These are phyloP conservation scores for Exophiala mesophila DNA, from an alignment of 2,329 filamentous ascomycete species.

Conservation along the genomic window DNA sequence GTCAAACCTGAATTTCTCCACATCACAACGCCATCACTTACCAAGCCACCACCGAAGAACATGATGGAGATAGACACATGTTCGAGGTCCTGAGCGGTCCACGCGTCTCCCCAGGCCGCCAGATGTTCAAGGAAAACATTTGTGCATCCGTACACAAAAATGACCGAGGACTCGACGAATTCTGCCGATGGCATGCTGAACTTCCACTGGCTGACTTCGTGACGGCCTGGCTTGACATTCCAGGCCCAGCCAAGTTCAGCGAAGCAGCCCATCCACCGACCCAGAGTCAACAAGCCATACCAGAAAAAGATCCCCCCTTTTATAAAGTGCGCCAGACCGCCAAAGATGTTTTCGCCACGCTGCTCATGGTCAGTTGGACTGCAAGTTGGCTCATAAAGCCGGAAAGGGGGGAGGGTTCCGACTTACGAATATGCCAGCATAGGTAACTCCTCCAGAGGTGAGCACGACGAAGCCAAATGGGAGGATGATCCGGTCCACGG, in stretches of 20 bases:
- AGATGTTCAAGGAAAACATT: slow-evolving; percentile 94
- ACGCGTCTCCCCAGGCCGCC: slow-evolving; percentile 63
- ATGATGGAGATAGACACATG: slow-evolving; percentile 89
- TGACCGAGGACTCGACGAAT: slow-evolving; percentile 83
- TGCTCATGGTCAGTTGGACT: slow-evolving; percentile 12
- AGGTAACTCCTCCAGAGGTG: slow-evolving; percentile 67
- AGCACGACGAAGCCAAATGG: slow-evolving; percentile 71
- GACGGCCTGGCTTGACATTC: slow-evolving; percentile 69
- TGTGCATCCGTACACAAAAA: slow-evolving; percentile 81
- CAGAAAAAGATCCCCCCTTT: slow-evolving; percentile 95
- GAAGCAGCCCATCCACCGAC: slow-evolving; percentile 86
- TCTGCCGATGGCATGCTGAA: slow-evolving; percentile 66
- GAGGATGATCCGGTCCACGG: slow-evolving; percentile 71
- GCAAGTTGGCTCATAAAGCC: slow-evolving; percentile 2
- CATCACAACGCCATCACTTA: slow-evolving; percentile 36
- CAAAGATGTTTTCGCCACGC: slow-evolving; percentile 62
- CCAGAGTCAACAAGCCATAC: slow-evolving; percentile 81
- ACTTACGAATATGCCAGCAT: slow-evolving; percentile 79
- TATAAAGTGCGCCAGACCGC: slow-evolving; percentile 84
- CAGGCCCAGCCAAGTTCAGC: slow-evolving; percentile 90
- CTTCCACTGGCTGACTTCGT: slow-evolving; percentile 58
- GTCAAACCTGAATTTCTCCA: background rate
- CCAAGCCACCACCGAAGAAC: slow-evolving; percentile 87
- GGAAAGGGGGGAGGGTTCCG: background rate
- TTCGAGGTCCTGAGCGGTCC: slow-evolving; percentile 77